phyloP scores from a whole-genome alignment of 1,139 yeast genomes.

The Hyphopichia burtonii region DNA sequence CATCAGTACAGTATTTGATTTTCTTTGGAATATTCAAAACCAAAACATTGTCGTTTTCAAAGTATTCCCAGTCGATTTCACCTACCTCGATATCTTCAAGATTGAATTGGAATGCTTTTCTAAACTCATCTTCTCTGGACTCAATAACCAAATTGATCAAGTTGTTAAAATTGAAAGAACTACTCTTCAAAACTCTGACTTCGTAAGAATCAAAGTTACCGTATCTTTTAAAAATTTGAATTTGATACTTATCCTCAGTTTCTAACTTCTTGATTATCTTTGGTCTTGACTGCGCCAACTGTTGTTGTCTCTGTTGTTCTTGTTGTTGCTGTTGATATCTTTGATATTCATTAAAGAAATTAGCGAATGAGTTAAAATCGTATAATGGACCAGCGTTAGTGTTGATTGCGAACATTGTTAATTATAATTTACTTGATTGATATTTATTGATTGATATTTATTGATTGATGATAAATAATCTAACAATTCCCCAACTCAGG shows the following conservation, averaged over 20 bases:
- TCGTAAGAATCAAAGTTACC: constrained; percentile 42
- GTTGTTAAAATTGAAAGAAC: constrained; percentile 10
- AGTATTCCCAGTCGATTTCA: constrained; percentile 39
- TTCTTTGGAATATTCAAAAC: constrained; percentile 43
- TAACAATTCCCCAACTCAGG: background rate
- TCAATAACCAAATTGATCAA: constrained; percentile 28
- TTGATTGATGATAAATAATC: background rate
- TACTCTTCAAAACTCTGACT: constrained; percentile 30
- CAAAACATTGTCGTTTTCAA: constrained; percentile 30
- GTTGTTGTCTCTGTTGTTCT: constrained; percentile 10
- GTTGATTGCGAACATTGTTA: constrained; percentile 9
- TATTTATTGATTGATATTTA: background rate
- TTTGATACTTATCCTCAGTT: constrained; percentile 36
- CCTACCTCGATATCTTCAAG: constrained; percentile 31
- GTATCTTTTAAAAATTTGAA: constrained; percentile 35
- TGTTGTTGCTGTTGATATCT: constrained; percentile 10
- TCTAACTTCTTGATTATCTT: constrained; percentile 38
- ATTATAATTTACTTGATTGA: background rate
- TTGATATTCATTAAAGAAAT: constrained; percentile 8
- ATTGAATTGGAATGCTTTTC: constrained; percentile 32
- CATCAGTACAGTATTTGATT: constrained; percentile 12
- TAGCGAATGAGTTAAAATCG: constrained; percentile 9
- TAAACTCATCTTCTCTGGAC: constrained; percentile 34
- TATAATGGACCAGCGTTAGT: constrained; percentile 6
- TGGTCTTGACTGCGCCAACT: constrained; percentile 21